Evolutionary conservation across 2,329 filamentous ascomycete genomes (phyloP), one percentile per base, ranked within the genome.

Genomic region (Neobulgaria alba): DNA sequence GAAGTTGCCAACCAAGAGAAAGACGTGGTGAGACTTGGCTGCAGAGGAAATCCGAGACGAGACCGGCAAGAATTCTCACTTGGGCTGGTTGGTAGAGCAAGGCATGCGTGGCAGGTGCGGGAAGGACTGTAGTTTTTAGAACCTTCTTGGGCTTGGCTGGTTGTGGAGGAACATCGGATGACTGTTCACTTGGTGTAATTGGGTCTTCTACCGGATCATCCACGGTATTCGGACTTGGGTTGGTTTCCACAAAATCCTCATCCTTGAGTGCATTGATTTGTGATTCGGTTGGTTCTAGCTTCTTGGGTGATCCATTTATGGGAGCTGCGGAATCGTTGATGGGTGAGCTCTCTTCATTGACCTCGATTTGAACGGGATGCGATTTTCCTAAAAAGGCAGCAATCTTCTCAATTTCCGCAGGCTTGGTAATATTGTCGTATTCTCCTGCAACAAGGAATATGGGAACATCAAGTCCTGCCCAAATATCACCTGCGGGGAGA

Each of bases 1-100:
- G 84, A 12, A 96, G 69, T 62, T 96, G 90, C 89, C 90, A 96
- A 32, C 82, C 85, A 19, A 90, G 75, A 1, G 79, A 85, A 10
- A 95, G 73, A 7, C 88, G 79, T 8, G 78, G 72, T 8, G 89
- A 89, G 39, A 95, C 71, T 54, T 87, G 74, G 3, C 72, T 69
- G 14, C 77, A 71, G 19, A 95, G 71, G 56, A 96, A 96, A 48
- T 85, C 80, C 44, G 87, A 83, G 38, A 95, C 80, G 1, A 93
- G 70, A 0, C 87, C 87, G 1, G 86, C 82, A 8, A 95, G 67
- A 4, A 80, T 81, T 37, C 86, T 82, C 32, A 82, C 83, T 2
- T 78, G 85, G 1, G 75, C 71, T 2, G 86, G 82, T 42, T 81
- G 80, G 59, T 94, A 96, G 4, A 94, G 73, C 18, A 96, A 68